Evolutionary conservation across 2,329 filamentous ascomycete species (phyloP).

Genomic region (Talaromyces sp.): DNA sequence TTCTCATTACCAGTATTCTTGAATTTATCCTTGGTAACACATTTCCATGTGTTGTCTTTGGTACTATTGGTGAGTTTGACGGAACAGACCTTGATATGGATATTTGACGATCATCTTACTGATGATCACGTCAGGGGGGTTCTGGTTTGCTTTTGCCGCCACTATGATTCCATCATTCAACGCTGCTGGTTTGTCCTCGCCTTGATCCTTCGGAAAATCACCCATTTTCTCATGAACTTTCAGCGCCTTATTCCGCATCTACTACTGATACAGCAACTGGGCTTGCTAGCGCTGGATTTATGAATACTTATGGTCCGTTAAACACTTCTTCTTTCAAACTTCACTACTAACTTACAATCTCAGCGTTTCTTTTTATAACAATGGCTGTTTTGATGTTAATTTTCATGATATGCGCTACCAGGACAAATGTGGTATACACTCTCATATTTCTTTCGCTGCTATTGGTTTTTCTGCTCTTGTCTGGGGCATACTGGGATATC

Average conservation of each 20-base stretch:
- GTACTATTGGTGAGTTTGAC: conserved; percentile 47
- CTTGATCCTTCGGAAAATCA: no score
- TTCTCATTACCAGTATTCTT: conserved; percentile 56
- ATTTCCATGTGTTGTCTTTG: conserved; percentile 62
- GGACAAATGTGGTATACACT: conserved; percentile 72
- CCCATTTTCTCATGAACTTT: no score
- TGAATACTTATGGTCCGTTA: conserved; percentile 27
- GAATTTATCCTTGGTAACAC: conserved; percentile 64
- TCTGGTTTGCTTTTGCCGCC: conserved; percentile 60
- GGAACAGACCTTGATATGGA: no score
- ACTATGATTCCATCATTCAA: conserved; percentile 59
- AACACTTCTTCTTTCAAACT: no score
- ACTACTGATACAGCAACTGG: conserved; percentile 27
- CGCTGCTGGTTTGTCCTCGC: conserved; percentile 39
- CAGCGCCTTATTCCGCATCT: conserved; percentile 8
- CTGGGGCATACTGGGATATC: conserved; percentile 61
- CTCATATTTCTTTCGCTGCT: conserved; percentile 68
- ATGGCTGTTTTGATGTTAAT: conserved; percentile 47
- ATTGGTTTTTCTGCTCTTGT: conserved; percentile 62
- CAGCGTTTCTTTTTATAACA: conserved; percentile 57
- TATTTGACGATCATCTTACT: background rate
- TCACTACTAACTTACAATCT: background rate
- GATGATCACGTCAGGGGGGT: conserved; percentile 38
- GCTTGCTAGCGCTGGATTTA: conserved; percentile 23
- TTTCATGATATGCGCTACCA: conserved; percentile 65